A percentile compares a stretch with the other conserved stretches of the same genome.
These are phyloP conservation scores for Solanum pinnatisectum DNA, from an alignment of 257 asterid species.

Conservation along the genomic window DNA sequence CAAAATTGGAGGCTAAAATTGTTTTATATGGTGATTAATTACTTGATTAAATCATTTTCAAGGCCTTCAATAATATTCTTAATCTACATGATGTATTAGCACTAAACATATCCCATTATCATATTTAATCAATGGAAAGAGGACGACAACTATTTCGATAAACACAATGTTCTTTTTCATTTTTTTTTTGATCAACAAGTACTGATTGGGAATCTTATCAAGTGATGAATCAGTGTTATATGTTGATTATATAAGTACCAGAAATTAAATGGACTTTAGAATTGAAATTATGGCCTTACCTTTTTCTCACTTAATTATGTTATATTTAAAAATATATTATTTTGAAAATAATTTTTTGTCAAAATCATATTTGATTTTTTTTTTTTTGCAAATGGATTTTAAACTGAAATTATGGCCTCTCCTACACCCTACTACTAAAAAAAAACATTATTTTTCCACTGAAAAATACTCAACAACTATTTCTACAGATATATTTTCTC, in stretches of 20 bases:
- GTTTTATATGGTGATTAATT: neutral
- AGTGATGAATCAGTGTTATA: neutral
- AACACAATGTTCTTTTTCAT: constrained; percentile 10
- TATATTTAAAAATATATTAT: neutral
- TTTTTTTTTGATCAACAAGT: neutral
- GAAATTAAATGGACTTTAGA: neutral
- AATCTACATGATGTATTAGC: neutral
- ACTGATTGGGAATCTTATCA: constrained; percentile 11
- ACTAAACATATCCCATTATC: constrained; percentile 5
- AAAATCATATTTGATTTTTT: neutral
- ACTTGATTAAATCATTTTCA: neutral
- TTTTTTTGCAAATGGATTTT: neutral
- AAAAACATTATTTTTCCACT: too few relatives aligned
- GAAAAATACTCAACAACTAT: neutral
- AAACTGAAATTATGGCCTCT: neutral
- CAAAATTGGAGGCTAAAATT: neutral
- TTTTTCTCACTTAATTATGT: neutral
- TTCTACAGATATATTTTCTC: too few relatives aligned
- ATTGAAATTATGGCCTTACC: neutral
- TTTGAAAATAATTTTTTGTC: neutral
- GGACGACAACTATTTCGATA: constrained; percentile 18
- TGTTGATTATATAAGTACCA: neutral
- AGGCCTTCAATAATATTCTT: neutral
- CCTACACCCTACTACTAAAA: too few relatives aligned
- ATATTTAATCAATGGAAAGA: constrained; percentile 1